phyloP scores from a whole-genome alignment of 1,139 yeast species.

The Diutina ranongensis region DNA sequence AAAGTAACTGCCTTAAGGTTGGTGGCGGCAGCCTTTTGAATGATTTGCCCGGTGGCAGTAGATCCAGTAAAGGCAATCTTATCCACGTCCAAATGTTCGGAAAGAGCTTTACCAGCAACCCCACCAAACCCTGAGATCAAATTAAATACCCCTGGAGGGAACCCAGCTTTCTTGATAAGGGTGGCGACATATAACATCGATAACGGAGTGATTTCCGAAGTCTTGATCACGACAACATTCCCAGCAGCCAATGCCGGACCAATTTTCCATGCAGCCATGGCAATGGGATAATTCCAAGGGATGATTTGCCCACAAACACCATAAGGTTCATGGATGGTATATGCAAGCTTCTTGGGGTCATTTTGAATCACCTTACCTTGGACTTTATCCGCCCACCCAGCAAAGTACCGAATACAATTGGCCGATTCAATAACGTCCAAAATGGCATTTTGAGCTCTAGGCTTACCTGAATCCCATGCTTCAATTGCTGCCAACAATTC shows the following conservation, averaged over 20 bases:
- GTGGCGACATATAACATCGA: constrained; percentile 45
- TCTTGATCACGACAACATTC: constrained; percentile 50
- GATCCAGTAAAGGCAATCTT: constrained; percentile 61
- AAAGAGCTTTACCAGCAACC: constrained; percentile 47
- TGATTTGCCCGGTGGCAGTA: constrained; percentile 48
- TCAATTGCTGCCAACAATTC: constrained; percentile 57
- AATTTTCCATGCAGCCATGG: constrained; percentile 49
- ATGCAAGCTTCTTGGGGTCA: constrained; percentile 50
- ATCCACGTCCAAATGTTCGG: constrained; percentile 42
- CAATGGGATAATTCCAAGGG: constrained; percentile 55
- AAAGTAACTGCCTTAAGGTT: constrained; percentile 62
- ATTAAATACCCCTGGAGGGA: constrained; percentile 63
- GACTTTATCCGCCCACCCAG: constrained; percentile 79
- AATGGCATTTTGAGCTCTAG: constrained; percentile 38
- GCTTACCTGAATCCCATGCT: constrained; percentile 76
- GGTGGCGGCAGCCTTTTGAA: constrained; percentile 52
- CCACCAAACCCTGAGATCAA: constrained; percentile 47
- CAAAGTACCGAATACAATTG: constrained; percentile 53
- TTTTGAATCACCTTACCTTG: constrained; percentile 61
- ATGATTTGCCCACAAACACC: constrained; percentile 75
- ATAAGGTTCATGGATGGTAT: constrained; percentile 64
- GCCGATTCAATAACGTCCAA: constrained; percentile 53
- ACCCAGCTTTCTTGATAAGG: constrained; percentile 50
- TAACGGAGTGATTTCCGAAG: constrained; percentile 58
- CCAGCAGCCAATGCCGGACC: constrained; percentile 65